Conservation (phyloP, 2,329 filamentous ascomycete genomes). For the Macrophomina tecta region DNA sequence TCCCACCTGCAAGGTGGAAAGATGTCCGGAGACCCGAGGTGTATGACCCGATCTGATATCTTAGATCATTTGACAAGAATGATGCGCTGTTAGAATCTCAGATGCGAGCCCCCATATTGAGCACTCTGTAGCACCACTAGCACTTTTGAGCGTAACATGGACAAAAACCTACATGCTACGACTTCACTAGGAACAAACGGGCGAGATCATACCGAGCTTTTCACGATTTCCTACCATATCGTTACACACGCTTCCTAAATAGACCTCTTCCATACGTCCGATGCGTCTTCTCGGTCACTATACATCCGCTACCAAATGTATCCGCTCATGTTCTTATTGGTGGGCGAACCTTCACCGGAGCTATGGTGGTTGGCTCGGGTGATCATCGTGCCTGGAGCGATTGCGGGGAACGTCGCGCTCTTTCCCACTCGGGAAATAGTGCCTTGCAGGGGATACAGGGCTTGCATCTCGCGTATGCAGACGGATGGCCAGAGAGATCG, state of each 20-base stretch:
- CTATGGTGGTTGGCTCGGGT: constrained; percentile 8
- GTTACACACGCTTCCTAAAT: neutral
- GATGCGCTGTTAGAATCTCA: no score
- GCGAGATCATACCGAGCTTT: neutral
- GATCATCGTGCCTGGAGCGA: constrained; percentile 16
- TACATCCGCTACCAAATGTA: neutral
- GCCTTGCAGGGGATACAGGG: neutral
- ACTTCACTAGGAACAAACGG: neutral
- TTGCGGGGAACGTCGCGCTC: constrained; percentile 17
- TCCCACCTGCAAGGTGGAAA: neutral
- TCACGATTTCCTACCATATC: neutral
- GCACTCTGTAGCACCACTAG: no score
- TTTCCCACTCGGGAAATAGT: neutral
- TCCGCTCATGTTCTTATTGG: constrained; percentile 4
- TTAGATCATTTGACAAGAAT: no score
- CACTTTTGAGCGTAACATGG: neutral
- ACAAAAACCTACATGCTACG: neutral
- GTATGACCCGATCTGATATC: no score
- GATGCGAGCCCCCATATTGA: no score
- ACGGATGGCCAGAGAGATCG: neutral
- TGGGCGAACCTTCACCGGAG: neutral
- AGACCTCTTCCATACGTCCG: neutral
- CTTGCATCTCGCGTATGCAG: neutral
- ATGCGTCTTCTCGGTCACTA: neutral
- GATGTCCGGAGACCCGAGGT: no score